Evolutionary conservation across 768 basidiomycete species (phyloP), one percentile per base, ranked within the genome.

Genomic region (Tulasnella sp.): DNA sequence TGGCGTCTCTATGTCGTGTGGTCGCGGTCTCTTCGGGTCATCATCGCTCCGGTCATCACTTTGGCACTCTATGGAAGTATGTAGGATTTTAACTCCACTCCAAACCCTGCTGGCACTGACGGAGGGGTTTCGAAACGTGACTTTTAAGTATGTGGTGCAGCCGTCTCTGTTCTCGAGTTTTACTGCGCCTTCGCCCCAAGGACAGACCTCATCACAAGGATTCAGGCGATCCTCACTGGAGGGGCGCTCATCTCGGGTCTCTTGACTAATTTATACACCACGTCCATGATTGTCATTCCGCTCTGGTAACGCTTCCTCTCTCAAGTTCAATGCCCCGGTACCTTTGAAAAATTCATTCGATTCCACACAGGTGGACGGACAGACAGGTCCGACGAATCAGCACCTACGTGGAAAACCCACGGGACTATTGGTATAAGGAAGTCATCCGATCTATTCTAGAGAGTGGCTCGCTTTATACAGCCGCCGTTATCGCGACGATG

Each of bases 1-100:
- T 48, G 46, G 46, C 46, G 46, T 48, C 46, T 48, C n/a, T 48
- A 48, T n/a, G n/a, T 48, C 7, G 46, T 48, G 19, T 48, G 46
- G 46, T 29, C 21, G 5, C 19, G 27, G 7, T 22, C 46, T 48
- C 27, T 5, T 7, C 46, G 27, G 27, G n/a, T 48, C 46, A 21
- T 48, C 46, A n/a, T 48, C 27, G 27, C n/a, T 7, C 46, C 46
- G 27, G n/a, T 29, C n/a, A n/a, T 48, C n/a, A 29, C 46, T 7
- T n/a, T 48, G n/a, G 27, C n/a, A 22, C n/a, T 48, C 5, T 21
- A 22, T n/a, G 19, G 19, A 22, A 29, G 46, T 48, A 48, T 5
- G 21, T 21, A n/a, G n/a, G 5, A 48, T 21, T n/a, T n/a, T 29
- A n/a, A 7, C 19, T 5, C n/a, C n/a, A 11, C n/a, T 48, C 5